These are phyloP conservation scores for Verticillium isaacii DNA, from an alignment of 2,329 filamentous ascomycete species.

Conservation along the genomic window DNA sequence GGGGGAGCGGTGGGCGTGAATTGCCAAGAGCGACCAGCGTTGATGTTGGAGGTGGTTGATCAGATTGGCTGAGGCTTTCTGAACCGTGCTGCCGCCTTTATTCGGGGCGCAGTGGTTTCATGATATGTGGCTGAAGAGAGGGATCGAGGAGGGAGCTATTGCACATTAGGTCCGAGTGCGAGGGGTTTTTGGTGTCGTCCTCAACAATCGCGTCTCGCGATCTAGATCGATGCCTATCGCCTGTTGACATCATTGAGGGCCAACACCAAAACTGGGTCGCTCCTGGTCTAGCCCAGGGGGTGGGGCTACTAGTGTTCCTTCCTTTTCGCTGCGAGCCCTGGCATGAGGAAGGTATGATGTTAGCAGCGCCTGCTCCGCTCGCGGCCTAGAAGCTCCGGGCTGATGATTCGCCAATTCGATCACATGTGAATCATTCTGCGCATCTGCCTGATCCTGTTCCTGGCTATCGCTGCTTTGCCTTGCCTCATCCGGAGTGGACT, in stretches of 20 bases:
- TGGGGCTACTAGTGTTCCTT: background rate
- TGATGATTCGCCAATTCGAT: background rate
- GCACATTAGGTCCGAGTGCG: background rate
- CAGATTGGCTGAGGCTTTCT: background rate
- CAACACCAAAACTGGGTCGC: background rate
- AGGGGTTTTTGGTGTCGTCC: background rate
- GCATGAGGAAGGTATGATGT: background rate
- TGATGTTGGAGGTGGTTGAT: background rate
- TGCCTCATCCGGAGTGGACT: background rate
- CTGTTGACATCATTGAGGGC: background rate
- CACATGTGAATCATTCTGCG: background rate
- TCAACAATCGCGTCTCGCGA: background rate
- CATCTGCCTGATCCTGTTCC: background rate
- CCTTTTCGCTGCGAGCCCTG: background rate
- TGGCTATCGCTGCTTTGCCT: background rate
- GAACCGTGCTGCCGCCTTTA: background rate
- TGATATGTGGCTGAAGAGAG: background rate
- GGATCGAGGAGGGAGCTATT: background rate
- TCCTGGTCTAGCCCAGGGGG: background rate
- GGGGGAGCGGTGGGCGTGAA: background rate
- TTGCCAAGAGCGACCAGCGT: background rate
- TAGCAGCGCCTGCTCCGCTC: background rate
- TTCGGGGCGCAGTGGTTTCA: background rate
- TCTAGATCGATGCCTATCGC: background rate
- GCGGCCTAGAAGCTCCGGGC: background rate